phyloP scores from a whole-genome alignment of 305 asterid species.

The Caryopteris hybrid region DNA sequence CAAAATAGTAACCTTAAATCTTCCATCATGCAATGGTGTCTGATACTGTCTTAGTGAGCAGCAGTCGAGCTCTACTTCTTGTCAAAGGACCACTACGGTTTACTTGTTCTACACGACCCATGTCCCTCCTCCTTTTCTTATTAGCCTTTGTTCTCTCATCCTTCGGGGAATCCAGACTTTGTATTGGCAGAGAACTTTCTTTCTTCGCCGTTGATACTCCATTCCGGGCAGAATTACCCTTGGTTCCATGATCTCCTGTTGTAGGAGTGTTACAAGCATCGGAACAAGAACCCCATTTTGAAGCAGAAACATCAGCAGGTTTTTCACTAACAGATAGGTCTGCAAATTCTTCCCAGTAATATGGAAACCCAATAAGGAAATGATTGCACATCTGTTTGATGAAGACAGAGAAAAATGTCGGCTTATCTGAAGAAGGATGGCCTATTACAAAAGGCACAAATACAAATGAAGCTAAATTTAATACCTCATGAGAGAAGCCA shows the following conservation, averaged over 20 bases:
- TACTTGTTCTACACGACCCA: background rate
- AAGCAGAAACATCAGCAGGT: slow-evolving; percentile 10
- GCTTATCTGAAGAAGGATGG: background rate
- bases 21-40: too few relatives aligned
- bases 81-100: slow-evolving; percentile 30
- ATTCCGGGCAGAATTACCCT: slow-evolving; percentile 21
- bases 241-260: slow-evolving; percentile 19
- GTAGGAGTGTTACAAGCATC: slow-evolving; percentile 15
- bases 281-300: slow-evolving; percentile 15
- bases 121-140: background rate
- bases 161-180: background rate
- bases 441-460: background rate
- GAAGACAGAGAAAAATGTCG: background rate
- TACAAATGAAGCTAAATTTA: background rate
- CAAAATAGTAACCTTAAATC: too few relatives aligned
- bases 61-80: slow-evolving; percentile 32
- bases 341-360: slow-evolving; percentile 68
- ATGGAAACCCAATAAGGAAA: slow-evolving; percentile 74
- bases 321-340: slow-evolving; percentile 30
- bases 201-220: slow-evolving; percentile 15
- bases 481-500: slow-evolving; percentile 69
- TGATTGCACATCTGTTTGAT: slow-evolving; percentile 42
- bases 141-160: slow-evolving; percentile 10
- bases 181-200: background rate
- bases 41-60: too few relatives aligned